These are phyloP conservation scores for Phyllosticta citribraziliensis DNA, from an alignment of 2,329 filamentous ascomycete genomes.

Conservation along the genomic window DNA sequence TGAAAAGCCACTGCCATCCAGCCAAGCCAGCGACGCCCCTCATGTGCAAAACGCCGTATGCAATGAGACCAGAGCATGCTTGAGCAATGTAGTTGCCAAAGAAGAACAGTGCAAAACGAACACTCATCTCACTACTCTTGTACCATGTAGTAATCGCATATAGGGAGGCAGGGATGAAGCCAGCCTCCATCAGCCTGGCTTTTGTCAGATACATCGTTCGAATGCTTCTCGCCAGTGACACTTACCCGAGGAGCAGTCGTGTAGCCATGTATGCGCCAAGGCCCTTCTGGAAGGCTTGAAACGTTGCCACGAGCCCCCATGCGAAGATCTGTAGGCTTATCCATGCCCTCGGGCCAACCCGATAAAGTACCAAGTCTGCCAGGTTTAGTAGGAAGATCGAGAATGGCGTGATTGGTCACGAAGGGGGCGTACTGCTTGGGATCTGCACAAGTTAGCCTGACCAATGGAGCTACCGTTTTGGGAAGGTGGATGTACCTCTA, in stretches of 20 bases:
- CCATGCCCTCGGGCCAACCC: slow-evolving; percentile 30
- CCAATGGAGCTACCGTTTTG: not conserved
- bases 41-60: slow-evolving; percentile 51
- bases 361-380: slow-evolving; percentile 17
- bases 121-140: slow-evolving; percentile 48
- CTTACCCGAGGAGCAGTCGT: slow-evolving; percentile 29
- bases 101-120: slow-evolving; percentile 50
- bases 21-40: slow-evolving; percentile 41
- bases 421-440: not conserved
- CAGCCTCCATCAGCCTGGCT: slow-evolving; percentile 25
- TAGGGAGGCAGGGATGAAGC: slow-evolving; percentile 39
- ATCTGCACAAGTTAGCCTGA: slow-evolving; percentile 5
- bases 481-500: slow-evolving; percentile 14
- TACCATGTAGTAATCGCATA: slow-evolving; percentile 48
- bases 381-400: slow-evolving; percentile 20
- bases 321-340: slow-evolving; percentile 29
- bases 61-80: slow-evolving; percentile 52
- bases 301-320: slow-evolving; percentile 30
- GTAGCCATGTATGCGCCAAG: slow-evolving; percentile 30
- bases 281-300: slow-evolving; percentile 32
- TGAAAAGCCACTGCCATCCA: slow-evolving; percentile 35
- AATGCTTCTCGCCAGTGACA: not conserved
- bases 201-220: not conserved
- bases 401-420: not conserved
- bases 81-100: slow-evolving; percentile 48